phyloP scores from a whole-genome alignment of 768 basidiomycete genomes.

The Lepiota venenata region DNA sequence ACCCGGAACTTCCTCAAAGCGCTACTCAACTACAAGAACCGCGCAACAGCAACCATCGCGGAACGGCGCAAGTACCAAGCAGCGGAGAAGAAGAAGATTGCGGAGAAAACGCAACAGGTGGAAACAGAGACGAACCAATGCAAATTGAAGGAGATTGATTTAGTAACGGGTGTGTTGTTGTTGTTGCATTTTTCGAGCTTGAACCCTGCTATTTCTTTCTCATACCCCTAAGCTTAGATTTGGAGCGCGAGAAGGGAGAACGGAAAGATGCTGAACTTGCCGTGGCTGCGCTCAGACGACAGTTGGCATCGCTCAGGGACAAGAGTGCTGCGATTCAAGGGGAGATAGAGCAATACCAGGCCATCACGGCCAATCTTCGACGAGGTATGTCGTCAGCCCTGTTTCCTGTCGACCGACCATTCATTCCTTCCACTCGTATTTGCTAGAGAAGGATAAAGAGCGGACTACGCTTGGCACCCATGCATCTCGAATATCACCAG shows the following conservation, averaged over 20 bases:
- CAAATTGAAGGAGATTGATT: constrained; percentile 75
- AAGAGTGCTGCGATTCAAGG: constrained; percentile 53
- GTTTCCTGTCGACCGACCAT: neutral
- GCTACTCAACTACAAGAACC: constrained; percentile 68
- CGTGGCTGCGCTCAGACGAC: constrained; percentile 58
- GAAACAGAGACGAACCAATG: constrained; percentile 73
- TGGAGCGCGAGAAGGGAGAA: constrained; percentile 72
- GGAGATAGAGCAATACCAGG: constrained; percentile 73
- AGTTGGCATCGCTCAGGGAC: constrained; percentile 62
- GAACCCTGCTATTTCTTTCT: too few species aligned
- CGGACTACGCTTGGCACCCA: constrained; percentile 49
- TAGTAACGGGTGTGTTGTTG: constrained; percentile 75
- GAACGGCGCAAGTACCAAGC: constrained; percentile 61
- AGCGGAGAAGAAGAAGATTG: constrained; percentile 55
- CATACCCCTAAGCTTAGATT: constrained; percentile 42
- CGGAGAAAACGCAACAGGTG: constrained; percentile 58
- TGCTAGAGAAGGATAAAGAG: constrained; percentile 67
- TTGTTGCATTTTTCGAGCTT: too few species aligned
- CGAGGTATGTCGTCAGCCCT: constrained; percentile 45
- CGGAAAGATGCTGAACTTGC: constrained; percentile 65
- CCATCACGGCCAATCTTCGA: constrained; percentile 54
- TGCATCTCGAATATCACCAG: constrained; percentile 48
- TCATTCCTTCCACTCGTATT: neutral
- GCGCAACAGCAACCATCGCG: constrained; percentile 66
- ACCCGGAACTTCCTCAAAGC: constrained; percentile 73